These are phyloP conservation scores for Stagonosporopsis vannaccii DNA, from an alignment of 2,329 filamentous ascomycete genomes.

Conservation along the genomic window DNA sequence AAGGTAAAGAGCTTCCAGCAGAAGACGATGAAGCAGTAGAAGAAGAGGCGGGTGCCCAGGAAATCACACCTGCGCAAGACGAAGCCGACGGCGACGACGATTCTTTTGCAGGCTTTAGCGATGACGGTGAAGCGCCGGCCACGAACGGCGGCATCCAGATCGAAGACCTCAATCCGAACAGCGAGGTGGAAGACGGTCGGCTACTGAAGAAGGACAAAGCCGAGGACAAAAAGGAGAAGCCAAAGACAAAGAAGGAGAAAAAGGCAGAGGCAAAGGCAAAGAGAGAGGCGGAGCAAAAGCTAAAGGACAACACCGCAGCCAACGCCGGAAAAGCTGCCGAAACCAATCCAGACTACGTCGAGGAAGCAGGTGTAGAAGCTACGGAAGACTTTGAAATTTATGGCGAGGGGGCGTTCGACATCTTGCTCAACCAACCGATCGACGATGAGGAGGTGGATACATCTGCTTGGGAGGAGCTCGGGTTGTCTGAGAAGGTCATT, in stretches of 20 bases:
- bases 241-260: slow-evolving; percentile 27
- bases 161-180: slow-evolving; percentile 20
- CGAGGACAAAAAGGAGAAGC: slow-evolving; percentile 12
- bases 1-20: slow-evolving; percentile 16
- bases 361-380: slow-evolving; percentile 30
- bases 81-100: slow-evolving; percentile 53
- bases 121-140: slow-evolving; percentile 26
- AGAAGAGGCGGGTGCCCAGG: slow-evolving; percentile 18
- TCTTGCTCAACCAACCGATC: slow-evolving; percentile 60
- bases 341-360: slow-evolving; percentile 26
- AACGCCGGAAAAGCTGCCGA: slow-evolving; percentile 18
- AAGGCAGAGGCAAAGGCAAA: slow-evolving; percentile 27
- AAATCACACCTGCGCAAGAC: slow-evolving; percentile 36
- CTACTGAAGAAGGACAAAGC: slow-evolving; percentile 20
- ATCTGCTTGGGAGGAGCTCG: slow-evolving; percentile 78
- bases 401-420: slow-evolving; percentile 59
- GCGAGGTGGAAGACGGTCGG: slow-evolving; percentile 32
- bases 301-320: slow-evolving; percentile 16
- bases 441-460: slow-evolving; percentile 71
- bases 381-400: slow-evolving; percentile 32
- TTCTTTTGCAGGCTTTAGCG: slow-evolving; percentile 22
- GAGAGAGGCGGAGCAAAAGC: slow-evolving; percentile 25
- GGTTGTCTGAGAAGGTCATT: slow-evolving; percentile 75
- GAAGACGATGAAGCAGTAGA: slow-evolving; percentile 14
- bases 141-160: slow-evolving; percentile 15